phyloP scores from a whole-genome alignment of 2,329 filamentous ascomycete species.

The Phialocephala sp. region DNA sequence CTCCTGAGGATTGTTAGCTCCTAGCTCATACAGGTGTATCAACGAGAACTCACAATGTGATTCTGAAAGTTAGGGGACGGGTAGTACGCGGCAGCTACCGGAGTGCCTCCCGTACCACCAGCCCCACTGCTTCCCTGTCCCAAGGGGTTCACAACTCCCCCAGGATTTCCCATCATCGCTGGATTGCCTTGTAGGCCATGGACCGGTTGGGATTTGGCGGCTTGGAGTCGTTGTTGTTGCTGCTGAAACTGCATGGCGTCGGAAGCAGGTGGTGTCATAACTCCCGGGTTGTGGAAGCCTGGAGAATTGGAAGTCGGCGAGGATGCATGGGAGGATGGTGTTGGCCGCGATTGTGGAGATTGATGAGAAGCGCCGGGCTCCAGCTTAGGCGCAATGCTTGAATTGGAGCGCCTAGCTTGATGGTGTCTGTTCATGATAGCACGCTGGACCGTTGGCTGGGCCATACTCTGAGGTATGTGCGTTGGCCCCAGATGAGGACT shows the following conservation, averaged over 20 bases:
- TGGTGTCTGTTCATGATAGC: slow-evolving; percentile 80
- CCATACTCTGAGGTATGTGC: slow-evolving; percentile 69
- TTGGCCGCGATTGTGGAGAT: slow-evolving; percentile 79
- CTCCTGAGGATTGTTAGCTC: slow-evolving; percentile 50
- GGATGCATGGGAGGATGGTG: slow-evolving; percentile 78
- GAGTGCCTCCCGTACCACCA: slow-evolving; percentile 47
- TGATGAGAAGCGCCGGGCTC: slow-evolving; percentile 55
- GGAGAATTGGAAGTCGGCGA: slow-evolving; percentile 70
- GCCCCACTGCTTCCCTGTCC: slow-evolving; percentile 43
- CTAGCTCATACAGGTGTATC: slow-evolving; percentile 45
- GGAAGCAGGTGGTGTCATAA: slow-evolving; percentile 64
- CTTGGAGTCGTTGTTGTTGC: slow-evolving; percentile 46
- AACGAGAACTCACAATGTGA: slow-evolving; percentile 65
- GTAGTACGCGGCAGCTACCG: slow-evolving; percentile 66
- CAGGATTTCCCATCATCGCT: slow-evolving; percentile 35
- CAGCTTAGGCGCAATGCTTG: slow-evolving; percentile 77
- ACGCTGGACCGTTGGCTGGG: slow-evolving; percentile 79
- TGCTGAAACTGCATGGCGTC: slow-evolving; percentile 58
- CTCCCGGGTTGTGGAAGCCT: slow-evolving; percentile 63
- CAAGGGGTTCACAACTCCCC: slow-evolving; percentile 33
- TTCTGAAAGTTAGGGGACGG: slow-evolving; percentile 82
- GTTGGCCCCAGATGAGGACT: slow-evolving; percentile 80
- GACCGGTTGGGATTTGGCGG: slow-evolving; percentile 34
- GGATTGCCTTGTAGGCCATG: slow-evolving; percentile 38
- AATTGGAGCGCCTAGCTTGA: slow-evolving; percentile 72